Evolutionary conservation across 495 filamentous ascomycete genomes (phyloP).

Genomic region (Podospora australis): DNA sequence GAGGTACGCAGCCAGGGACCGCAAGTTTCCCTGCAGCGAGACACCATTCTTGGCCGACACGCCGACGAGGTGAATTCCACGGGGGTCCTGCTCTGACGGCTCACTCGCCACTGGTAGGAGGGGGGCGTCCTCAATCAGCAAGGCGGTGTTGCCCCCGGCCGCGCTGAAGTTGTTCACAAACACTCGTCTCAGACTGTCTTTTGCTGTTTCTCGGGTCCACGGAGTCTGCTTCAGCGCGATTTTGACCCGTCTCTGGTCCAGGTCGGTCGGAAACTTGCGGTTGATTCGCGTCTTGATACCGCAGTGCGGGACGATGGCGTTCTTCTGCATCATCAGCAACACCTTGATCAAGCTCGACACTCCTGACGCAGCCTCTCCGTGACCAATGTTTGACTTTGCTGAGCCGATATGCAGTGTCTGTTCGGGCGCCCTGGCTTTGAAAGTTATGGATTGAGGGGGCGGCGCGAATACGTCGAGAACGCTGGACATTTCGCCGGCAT

Average conservation of each 20-base stretch:
- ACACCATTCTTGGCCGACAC: conserved; percentile 47
- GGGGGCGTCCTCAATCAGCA: conserved; percentile 53
- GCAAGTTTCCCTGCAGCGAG: conserved; percentile 40
- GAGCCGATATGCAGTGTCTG: conserved; percentile 69
- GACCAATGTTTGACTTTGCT: conserved; percentile 78
- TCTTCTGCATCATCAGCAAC: conserved; percentile 74
- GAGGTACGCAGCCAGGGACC: conserved; percentile 39
- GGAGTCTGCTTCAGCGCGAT: conserved; percentile 47
- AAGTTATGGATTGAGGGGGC: conserved; percentile 35
- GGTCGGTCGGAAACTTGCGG: conserved; percentile 65
- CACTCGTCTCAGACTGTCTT: conserved; percentile 44
- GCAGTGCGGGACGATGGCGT: conserved; percentile 69
- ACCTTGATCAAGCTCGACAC: conserved; percentile 72
- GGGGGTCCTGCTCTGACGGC: conserved; percentile 40
- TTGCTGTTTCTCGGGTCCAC: conserved; percentile 52
- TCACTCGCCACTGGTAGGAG: conserved; percentile 16
- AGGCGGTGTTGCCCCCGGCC: conserved; percentile 54
- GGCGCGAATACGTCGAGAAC: conserved; percentile 73
- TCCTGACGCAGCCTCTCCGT: conserved; percentile 77
- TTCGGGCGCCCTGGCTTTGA: conserved; percentile 42
- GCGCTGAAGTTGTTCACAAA: conserved; percentile 61
- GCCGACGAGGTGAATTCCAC: conserved; percentile 42
- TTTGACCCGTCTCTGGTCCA: conserved; percentile 64
- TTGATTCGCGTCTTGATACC: conserved; percentile 75
- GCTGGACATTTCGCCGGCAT: conserved; percentile 65